Conservation (phyloP, 257 asterid species). For the Rauvolfia tetraphylla region DNA sequence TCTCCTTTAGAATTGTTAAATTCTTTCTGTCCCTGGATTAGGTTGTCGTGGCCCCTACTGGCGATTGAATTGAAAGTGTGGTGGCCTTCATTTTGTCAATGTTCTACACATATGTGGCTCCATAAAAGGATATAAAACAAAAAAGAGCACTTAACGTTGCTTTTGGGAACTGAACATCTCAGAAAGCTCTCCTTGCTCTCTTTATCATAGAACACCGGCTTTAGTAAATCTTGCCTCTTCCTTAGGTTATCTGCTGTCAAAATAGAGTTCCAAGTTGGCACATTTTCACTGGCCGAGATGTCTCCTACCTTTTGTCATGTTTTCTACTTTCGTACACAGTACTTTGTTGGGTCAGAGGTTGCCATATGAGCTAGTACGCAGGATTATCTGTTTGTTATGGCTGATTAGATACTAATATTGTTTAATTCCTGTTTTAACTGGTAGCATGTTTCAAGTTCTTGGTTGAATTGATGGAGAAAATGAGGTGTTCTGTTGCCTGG, state of each 20-base stretch:
- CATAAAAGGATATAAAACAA: neutral
- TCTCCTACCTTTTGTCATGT: neutral
- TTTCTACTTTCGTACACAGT: neutral
- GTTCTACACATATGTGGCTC: neutral
- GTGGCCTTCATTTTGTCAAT: neutral
- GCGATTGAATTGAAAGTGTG: neutral
- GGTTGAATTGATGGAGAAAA: neutral
- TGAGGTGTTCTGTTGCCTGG: neutral
- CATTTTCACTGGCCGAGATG: neutral
- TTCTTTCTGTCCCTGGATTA: neutral
- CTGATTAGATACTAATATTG: neutral
- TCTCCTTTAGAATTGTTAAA: neutral
- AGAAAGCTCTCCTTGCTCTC: neutral
- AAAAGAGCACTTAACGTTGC: neutral
- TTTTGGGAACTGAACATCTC: neutral
- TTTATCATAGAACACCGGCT: too few relatives aligned
- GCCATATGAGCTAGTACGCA: neutral
- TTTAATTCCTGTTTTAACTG: neutral
- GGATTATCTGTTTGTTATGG: neutral
- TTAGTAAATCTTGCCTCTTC: neutral
- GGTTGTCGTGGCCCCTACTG: neutral
- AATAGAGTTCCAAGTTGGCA: neutral
- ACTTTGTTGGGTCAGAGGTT: neutral
- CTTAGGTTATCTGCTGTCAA: neutral
- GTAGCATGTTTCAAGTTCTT: neutral